These are phyloP conservation scores for Lachnellula hyalina DNA, from an alignment of 2,329 filamentous ascomycete species.

Conservation along the genomic window DNA sequence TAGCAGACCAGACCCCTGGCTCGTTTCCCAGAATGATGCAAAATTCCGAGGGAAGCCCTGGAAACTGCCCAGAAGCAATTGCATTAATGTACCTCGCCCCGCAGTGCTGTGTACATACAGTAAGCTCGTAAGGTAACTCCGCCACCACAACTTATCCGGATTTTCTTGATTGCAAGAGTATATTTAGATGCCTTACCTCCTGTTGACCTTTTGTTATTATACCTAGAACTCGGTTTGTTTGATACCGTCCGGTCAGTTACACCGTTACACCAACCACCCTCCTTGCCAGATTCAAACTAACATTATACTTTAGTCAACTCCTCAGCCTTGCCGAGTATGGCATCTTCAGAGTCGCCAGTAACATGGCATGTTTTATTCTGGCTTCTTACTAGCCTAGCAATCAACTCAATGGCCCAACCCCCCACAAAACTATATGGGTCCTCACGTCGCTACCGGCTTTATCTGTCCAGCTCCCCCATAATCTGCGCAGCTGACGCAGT, in stretches of 20 bases:
- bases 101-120: too few species aligned
- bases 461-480: slow-evolving; percentile 14
- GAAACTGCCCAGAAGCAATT: not conserved
- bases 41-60: not conserved
- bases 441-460: slow-evolving; percentile 8
- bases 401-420: slow-evolving; percentile 21
- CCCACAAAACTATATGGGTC: slow-evolving; percentile 8
- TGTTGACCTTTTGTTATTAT: too few species aligned
- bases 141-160: not conserved
- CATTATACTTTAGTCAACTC: too few species aligned
- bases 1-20: too few species aligned
- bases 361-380: slow-evolving; percentile 20
- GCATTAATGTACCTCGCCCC: not conserved
- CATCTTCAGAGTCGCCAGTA: not conserved
- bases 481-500: slow-evolving; percentile 12
- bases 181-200: too few species aligned
- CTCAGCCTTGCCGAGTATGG: not conserved
- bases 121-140: too few species aligned
- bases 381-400: slow-evolving; percentile 12
- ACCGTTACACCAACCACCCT: too few species aligned
- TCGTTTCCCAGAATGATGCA: too few species aligned
- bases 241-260: too few species aligned
- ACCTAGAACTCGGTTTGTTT: too few species aligned
- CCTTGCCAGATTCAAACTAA: too few species aligned
- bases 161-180: not conserved